Base-by-base conservation (phyloP, 305 asterid genomes). In the Galium porrigens region DNA sequence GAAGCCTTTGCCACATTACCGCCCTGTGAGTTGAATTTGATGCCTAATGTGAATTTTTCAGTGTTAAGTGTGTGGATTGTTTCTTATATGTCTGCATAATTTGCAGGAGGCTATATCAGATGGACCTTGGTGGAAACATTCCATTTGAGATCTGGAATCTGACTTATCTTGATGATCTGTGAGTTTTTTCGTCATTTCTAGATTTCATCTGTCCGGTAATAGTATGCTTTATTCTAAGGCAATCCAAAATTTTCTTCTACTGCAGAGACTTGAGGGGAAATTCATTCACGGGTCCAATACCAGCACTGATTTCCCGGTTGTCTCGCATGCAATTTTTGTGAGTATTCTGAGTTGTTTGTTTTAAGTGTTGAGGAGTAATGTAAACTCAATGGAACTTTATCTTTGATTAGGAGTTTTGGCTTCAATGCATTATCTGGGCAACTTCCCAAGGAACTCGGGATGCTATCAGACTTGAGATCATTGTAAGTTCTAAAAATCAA, bases 121-220 rank as follows among this genome's bases (percentile, higher is more conserved):
- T 73, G 76, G 73, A 81, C 69, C 82, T 85, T 64, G 37, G 0
- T 15, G 94, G 20, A 69, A 68, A 12, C 53, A 81, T 30, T 94
- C 97, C 97, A 0, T 83, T 77, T 53, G 94, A 87, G 76, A 83
- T 89, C 58, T 88, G 97, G 97, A 84, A 76, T 81, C 67, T 90
- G 72, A 82, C 95, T 49, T 83, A 30, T 79, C 87, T 91, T 32
- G 70, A 59, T 42, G 46, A 80, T 68, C 22, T 91, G 98, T 91
- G 83, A 71, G 84, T 46, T 58, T 3, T 5, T 34, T 60, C 7
- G 14, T 2, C 53, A 1, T n/a, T 54, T 32, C 25, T 22, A 9
- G 3, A 61, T 62, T 66, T 61, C 14, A 59, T 37, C n/a, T 25
- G 3, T 34, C 63, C 6, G n/a, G 5, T 14, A 1, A n/a, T 34